A percentile compares a stretch with the other conserved stretches of the same genome.
These are phyloP conservation scores for Russula virescens DNA, from an alignment of 768 basidiomycete species.

Conservation along the genomic window DNA sequence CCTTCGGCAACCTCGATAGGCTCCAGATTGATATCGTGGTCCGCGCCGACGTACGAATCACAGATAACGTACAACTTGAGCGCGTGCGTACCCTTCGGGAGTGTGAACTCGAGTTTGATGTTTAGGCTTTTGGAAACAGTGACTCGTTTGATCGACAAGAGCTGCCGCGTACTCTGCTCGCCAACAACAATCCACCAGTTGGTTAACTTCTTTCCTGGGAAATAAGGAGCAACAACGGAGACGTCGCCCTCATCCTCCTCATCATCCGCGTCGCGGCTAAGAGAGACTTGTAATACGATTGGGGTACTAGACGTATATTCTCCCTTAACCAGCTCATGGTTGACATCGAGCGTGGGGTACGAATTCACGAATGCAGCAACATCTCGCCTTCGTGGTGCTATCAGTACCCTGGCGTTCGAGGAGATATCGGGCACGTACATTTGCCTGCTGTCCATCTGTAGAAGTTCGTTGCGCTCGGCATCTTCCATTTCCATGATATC, in stretches of 20 bases:
- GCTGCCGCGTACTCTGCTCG: slow-evolving; percentile 69
- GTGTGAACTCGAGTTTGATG: slow-evolving; percentile 83
- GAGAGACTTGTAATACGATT: slow-evolving; percentile 70
- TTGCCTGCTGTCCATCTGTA: slow-evolving; percentile 80
- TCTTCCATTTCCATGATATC: slow-evolving; percentile 99
- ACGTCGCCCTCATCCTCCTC: slow-evolving; percentile 61
- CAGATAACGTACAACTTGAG: slow-evolving; percentile 90
- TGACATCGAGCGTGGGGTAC: slow-evolving; percentile 93
- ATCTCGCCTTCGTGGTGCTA: slow-evolving; percentile 57
- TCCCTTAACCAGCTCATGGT: slow-evolving; percentile 78
- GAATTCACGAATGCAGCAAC: slow-evolving; percentile 96
- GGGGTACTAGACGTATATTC: slow-evolving; percentile 84
- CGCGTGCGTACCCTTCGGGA: slow-evolving; percentile 77
- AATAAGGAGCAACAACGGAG: slow-evolving; percentile 88
- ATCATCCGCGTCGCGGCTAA: slow-evolving; percentile 71
- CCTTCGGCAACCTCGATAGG: slow-evolving; percentile 86
- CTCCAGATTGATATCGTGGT: slow-evolving; percentile 84
- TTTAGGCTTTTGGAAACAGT: slow-evolving; percentile 68
- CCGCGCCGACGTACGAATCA: slow-evolving; percentile 87
- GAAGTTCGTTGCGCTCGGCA: slow-evolving; percentile 69
- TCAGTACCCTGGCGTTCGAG: slow-evolving; percentile 21
- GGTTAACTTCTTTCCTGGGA: slow-evolving; percentile 83
- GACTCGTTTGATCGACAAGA: slow-evolving; percentile 85
- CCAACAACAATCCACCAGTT: slow-evolving; percentile 98
- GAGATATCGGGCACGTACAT: slow-evolving; percentile 53